These are phyloP conservation scores for Penicillium canescens DNA, from an alignment of 495 filamentous ascomycete genomes.

Conservation along the genomic window DNA sequence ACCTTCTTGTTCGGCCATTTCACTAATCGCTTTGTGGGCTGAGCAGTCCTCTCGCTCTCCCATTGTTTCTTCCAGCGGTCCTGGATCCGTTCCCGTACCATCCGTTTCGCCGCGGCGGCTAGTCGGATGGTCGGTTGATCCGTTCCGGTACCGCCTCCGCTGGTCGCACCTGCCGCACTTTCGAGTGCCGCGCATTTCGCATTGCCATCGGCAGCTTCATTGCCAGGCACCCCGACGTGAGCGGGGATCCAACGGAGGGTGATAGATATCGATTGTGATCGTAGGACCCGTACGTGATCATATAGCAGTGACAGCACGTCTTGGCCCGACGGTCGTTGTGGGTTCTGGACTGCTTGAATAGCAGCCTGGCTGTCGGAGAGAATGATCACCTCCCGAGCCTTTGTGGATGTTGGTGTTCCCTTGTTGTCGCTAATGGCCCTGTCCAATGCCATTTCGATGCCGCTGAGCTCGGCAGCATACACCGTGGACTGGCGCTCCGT, in stretches of 20 bases:
- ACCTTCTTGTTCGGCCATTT: neutral
- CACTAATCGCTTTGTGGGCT: neutral
- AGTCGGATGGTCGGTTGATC: neutral
- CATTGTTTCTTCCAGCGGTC: neutral
- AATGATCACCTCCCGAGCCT: neutral
- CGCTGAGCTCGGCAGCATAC: neutral
- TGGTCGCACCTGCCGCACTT: neutral
- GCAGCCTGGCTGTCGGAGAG: constrained; percentile 18
- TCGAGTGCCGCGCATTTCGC: neutral
- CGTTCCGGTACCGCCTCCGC: neutral
- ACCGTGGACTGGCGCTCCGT: neutral
- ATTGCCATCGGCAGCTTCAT: constrained; percentile 21
- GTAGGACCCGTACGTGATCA: neutral
- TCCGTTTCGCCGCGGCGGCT: neutral
- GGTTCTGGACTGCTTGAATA: constrained; percentile 8
- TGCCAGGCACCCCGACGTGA: constrained; percentile 25
- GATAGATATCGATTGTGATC: neutral
- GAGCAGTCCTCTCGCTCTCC: neutral
- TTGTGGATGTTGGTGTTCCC: too few relatives aligned
- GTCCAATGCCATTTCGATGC: neutral
- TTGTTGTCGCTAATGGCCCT: too few relatives aligned
- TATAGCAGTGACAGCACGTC: constrained; percentile 9
- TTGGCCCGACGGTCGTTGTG: constrained; percentile 7
- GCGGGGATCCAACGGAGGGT: constrained; percentile 19
- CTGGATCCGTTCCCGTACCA: neutral